phyloP scores from a whole-genome alignment of 108 stramenopile species.

The Thalassiosira profunda region DNA sequence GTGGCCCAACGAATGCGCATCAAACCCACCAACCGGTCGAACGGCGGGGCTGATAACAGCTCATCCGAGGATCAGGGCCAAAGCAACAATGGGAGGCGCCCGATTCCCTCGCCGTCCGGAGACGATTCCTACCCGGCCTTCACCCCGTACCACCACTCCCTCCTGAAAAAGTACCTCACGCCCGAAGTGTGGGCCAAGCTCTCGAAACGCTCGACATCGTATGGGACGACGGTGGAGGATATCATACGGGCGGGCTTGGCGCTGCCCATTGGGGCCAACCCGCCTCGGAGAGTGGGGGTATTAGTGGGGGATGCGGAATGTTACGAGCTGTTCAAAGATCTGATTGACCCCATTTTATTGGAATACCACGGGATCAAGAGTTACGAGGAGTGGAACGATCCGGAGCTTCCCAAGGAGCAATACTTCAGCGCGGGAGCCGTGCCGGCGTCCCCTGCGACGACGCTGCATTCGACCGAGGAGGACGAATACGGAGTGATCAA shows the following conservation, averaged over 20 bases:
- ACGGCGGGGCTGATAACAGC: not conserved
- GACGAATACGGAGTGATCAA: constrained; percentile 4
- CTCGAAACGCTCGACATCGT: constrained; percentile 52
- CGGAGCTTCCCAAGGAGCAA: constrained; percentile 39
- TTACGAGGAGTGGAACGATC: constrained; percentile 40
- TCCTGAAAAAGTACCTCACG: constrained; percentile 75
- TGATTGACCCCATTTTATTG: constrained; percentile 80
- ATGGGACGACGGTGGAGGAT: constrained; percentile 73
- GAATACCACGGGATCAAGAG: constrained; percentile 64
- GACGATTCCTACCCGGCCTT: constrained; percentile 48
- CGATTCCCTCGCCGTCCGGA: too few relatives aligned
- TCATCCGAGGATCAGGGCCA: too few relatives aligned
- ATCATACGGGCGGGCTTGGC: constrained; percentile 67
- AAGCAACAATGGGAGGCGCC: too few relatives aligned
- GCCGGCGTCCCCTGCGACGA: too few relatives aligned
- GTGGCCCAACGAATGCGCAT: too few relatives aligned
- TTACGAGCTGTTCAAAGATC: constrained; percentile 73
- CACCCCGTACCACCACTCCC: constrained; percentile 50
- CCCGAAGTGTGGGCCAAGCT: constrained; percentile 62
- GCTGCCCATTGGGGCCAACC: constrained; percentile 75
- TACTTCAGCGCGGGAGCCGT: constrained; percentile 26
- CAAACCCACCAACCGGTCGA: not conserved
- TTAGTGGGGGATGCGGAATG: constrained; percentile 92
- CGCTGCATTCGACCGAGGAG: not conserved
- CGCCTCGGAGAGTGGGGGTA: constrained; percentile 86